Percentiles rank a stretch among this genome's conserved stretches.
Conservation (phyloP, 805 yeast species). For the Metschnikowia orientalis region DNA sequence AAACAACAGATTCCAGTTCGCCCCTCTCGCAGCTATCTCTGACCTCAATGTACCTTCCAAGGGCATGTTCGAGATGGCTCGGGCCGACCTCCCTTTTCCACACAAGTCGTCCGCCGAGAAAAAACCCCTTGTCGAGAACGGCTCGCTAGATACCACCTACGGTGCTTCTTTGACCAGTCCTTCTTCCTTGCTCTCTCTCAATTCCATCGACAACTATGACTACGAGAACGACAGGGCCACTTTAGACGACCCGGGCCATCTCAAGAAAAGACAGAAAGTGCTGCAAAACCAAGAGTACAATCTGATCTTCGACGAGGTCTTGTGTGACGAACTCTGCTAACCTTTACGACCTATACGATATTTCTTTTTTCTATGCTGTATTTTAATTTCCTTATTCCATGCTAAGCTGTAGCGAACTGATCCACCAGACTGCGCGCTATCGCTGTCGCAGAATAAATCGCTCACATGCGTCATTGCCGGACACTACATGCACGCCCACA, state of each 20-base stretch:
- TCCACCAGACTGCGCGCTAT: background rate
- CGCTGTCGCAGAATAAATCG: no score
- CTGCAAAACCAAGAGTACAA: constrained; percentile 15
- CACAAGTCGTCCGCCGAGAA: no score
- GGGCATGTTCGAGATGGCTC: background rate
- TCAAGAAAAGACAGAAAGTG: constrained; percentile 17
- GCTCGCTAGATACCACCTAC: constrained; percentile 12
- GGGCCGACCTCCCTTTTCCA: background rate
- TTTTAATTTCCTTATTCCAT: constrained; percentile 1
- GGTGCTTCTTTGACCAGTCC: constrained; percentile 31
- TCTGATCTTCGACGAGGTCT: constrained; percentile 19
- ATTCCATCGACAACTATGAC: constrained; percentile 24
- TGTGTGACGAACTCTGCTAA: constrained; percentile 18
- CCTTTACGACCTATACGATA: constrained; percentile 4
- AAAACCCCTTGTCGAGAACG: no score
- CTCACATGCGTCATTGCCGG: no score
- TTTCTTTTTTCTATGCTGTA: constrained; percentile 10
- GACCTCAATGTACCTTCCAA: background rate
- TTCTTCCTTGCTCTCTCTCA: constrained; percentile 32
- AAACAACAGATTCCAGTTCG: constrained; percentile 13
- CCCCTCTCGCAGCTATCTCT: constrained; percentile 10
- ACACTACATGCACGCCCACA: no score
- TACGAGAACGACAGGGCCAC: constrained; percentile 14
- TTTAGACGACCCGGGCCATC: constrained; percentile 9
- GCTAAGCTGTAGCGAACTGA: background rate